Conservation (phyloP, 805 yeast species). For the Sugiyamaella floridensis region DNA sequence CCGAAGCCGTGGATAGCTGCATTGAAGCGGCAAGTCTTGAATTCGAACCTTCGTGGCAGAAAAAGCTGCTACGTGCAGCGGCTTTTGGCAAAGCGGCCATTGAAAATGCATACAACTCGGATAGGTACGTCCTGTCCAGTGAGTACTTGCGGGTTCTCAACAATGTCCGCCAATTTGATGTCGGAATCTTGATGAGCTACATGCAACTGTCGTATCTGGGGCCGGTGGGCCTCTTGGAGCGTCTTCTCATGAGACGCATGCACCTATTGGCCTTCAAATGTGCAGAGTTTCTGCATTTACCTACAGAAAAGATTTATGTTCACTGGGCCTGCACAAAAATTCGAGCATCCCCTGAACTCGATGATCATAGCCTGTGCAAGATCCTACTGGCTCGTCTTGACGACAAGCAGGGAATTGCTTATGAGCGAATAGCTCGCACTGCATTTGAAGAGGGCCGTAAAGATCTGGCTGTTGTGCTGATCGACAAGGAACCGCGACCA, state of each 20-base stretch:
- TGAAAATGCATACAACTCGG: constrained; percentile 44
- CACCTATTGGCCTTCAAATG: constrained; percentile 60
- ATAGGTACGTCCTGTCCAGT: constrained; percentile 55
- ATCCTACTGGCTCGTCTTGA: constrained; percentile 43
- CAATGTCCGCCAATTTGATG: constrained; percentile 52
- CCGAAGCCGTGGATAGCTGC: constrained; percentile 62
- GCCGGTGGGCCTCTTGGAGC: constrained; percentile 46
- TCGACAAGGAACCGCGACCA: constrained; percentile 59
- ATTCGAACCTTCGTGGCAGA: constrained; percentile 73
- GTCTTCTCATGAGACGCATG: constrained; percentile 51
- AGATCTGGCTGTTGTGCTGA: constrained; percentile 57
- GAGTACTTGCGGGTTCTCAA: constrained; percentile 62
- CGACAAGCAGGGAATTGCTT: constrained; percentile 41
- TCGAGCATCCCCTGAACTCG: constrained; percentile 41
- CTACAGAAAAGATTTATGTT: constrained; percentile 49
- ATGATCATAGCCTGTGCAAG: constrained; percentile 54
- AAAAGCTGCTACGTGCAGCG: constrained; percentile 70
- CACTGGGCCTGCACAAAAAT: constrained; percentile 80
- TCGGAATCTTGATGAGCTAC: constrained; percentile 65
- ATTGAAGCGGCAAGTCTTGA: constrained; percentile 72
- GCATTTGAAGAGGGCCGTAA: constrained; percentile 81
- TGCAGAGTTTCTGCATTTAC: constrained; percentile 43
- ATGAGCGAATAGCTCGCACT: constrained; percentile 50
- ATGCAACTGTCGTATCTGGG: constrained; percentile 47
- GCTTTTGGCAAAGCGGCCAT: constrained; percentile 71